Conservation (phyloP, 1,139 yeast species). For the Suhomyces terraborum region DNA sequence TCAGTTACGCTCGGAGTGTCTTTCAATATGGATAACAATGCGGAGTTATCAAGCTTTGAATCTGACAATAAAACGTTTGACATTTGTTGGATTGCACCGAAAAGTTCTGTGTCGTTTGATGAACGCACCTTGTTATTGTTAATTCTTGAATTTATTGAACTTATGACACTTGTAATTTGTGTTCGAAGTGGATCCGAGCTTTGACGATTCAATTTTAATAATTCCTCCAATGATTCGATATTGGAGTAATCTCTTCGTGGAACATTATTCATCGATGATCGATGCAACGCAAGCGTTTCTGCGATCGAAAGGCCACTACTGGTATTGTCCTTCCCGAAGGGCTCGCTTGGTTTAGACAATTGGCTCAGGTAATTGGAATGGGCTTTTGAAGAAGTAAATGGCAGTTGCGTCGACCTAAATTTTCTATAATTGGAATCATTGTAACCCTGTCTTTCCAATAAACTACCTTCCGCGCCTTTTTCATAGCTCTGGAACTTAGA, state of each 20-base stretch:
- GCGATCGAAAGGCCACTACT: conserved; percentile 54
- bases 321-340: background rate
- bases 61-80: conserved; percentile 34
- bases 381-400: background rate
- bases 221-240: conserved; percentile 29
- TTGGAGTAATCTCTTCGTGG: conserved; percentile 33
- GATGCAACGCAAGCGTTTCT: conserved; percentile 60
- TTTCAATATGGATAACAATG: conserved; percentile 15
- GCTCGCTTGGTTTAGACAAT: background rate
- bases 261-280: conserved; percentile 39
- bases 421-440: background rate
- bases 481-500: background rate
- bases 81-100: conserved; percentile 45
- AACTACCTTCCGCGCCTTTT: background rate
- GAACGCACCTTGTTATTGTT: conserved; percentile 15
- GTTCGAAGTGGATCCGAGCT: conserved; percentile 24
- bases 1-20: conserved; percentile 24
- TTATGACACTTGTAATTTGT: conserved; percentile 34
- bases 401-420: background rate
- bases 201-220: conserved; percentile 23
- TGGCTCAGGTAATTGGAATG: conserved; percentile 1
- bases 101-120: conserved; percentile 30
- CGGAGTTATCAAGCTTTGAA: conserved; percentile 7
- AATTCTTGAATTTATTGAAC: conserved; percentile 17
- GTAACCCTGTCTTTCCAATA: background rate